phyloP scores from a whole-genome alignment of 352 stramenopile species.

The Phytophthora europaea region DNA sequence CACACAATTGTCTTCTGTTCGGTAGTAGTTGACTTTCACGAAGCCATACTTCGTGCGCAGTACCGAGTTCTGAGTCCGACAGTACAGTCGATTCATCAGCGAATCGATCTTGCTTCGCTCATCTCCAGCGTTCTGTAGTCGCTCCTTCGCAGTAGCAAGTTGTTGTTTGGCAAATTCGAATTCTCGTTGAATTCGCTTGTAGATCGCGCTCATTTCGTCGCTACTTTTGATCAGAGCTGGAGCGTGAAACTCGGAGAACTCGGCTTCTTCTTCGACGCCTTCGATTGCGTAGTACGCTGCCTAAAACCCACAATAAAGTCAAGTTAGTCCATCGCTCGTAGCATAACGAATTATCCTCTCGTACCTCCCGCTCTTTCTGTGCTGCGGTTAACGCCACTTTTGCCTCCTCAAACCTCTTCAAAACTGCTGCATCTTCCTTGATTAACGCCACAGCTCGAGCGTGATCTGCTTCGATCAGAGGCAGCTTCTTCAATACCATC shows the following conservation, averaged over 20 bases:
- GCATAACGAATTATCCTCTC: neutral
- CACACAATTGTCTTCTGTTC: constrained; percentile 61
- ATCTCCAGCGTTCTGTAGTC: constrained; percentile 29
- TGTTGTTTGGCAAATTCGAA: constrained; percentile 31
- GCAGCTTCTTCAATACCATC: constrained; percentile 61
- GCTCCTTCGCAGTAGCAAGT: constrained; percentile 11
- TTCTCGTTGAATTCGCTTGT: constrained; percentile 47
- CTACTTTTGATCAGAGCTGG: constrained; percentile 70
- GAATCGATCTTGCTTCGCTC: constrained; percentile 30
- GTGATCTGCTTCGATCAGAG: constrained; percentile 67
- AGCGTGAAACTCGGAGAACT: constrained; percentile 79
- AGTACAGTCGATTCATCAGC: constrained; percentile 55
- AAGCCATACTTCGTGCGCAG: constrained; percentile 63
- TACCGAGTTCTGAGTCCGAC: constrained; percentile 44
- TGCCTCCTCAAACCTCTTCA: constrained; percentile 39
- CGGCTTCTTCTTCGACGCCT: constrained; percentile 81
- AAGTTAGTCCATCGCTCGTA: neutral
- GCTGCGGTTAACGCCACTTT: constrained; percentile 39
- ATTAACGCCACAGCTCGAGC: constrained; percentile 51
- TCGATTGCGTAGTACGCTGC: constrained; percentile 59
- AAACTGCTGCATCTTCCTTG: constrained; percentile 50
- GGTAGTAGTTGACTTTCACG: constrained; percentile 57
- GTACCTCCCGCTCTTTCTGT: constrained; percentile 57
- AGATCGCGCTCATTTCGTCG: constrained; percentile 61
- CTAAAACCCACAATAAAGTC: constrained; percentile 20